Evolutionary conservation across 495 filamentous ascomycete genomes (phyloP), one percentile per base, ranked within the genome.

Genomic region (Podospora pseudopauciseta): DNA sequence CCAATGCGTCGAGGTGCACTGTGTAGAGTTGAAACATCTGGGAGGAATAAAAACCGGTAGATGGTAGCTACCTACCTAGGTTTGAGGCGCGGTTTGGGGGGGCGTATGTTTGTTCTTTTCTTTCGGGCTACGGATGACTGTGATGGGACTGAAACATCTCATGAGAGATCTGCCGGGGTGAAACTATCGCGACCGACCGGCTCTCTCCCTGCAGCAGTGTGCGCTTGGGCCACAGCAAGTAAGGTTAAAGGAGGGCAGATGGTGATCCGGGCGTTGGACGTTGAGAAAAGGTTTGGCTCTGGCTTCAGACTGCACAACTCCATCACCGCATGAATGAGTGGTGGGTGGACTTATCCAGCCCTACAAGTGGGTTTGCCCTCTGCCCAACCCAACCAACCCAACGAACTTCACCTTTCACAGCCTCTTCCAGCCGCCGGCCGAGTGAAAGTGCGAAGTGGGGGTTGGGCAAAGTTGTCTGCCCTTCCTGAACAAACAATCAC

Each of bases 181-280:
- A 58, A 58, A 58, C 55, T 58, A 58, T 20, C n/a, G 23, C 55
- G 18, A 20, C 54, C 9, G 5, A 5, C 5, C 16, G 23, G 5
- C 18, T 58, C n/a, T 20, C 39, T 18, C 39, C 39, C 39, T 49
- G 39, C 30, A 32, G 55, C 55, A 58, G 30, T 23, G n/a, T 58
- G n/a, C 55, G 23, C 55, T 26, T 58, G 55, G 55, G 55, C 55
- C 4, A 20, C n/a, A 57, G 15, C 9, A 57, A 57, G 54, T 7
- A 23, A 57, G 54, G 20, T 23, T 23, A 23, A 2, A 23, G 23
- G 23, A 23, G 23, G 23, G 5, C 55, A 19, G 11, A 58, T 20
- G n/a, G 55, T 18, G 55, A 58, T 58, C 55, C 55, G 55, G 55
- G 55, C 55, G 55, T 58, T 26, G n/a, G 55, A 58, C 55, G 55